Evolutionary conservation across 768 basidiomycete genomes (phyloP), one percentile per base, ranked within the genome.

Genomic region (Hygrocybe coccinea): DNA sequence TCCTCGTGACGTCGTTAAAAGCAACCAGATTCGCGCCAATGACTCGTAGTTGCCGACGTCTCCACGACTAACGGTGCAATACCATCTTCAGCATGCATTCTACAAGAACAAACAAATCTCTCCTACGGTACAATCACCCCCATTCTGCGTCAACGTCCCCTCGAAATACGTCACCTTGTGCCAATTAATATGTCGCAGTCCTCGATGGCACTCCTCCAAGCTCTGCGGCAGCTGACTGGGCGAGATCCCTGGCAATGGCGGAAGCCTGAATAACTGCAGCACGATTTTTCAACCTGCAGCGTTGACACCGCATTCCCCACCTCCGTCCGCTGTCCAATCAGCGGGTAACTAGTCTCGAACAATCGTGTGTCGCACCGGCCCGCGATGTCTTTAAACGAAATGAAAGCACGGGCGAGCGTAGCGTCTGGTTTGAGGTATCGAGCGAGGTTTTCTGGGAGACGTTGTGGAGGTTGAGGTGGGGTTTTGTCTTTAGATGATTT

Each of bases 91-190:
- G 29, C 29, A 29, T 8, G 8, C 50, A 49, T 22, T 52, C 12
- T 25, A 39, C 25, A 24, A 38, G 38, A 22, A 51, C 17, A 50
- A 38, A 19, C 24, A 36, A 11, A 59, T 24, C 45, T 25, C 29
- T 76, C 90, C 67, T 71, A 97, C 95, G 57, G 74, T 78, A 67
- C 94, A 97, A 67, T 95, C 95, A 9, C 95, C 95, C 14, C 95
- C 95, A 59, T 79, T 83, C 74, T 98, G 95, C 12, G 95, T 98
- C 60, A 98, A 70, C 0, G 84, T 86, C 24, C 95, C 93, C 69
- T 97, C 89, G 71, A 90, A 91, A 71, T 95, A 95, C 19, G 92
- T 91, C 60, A 87, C 81, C 73, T 95, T 94, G 65, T 95, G 93
- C 94, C 93, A 97, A 36, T 87, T 86, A 54, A 92, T 85, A 63